phyloP scores from a whole-genome alignment of 2,329 filamentous ascomycete species.

The Penicillium digitatum region DNA sequence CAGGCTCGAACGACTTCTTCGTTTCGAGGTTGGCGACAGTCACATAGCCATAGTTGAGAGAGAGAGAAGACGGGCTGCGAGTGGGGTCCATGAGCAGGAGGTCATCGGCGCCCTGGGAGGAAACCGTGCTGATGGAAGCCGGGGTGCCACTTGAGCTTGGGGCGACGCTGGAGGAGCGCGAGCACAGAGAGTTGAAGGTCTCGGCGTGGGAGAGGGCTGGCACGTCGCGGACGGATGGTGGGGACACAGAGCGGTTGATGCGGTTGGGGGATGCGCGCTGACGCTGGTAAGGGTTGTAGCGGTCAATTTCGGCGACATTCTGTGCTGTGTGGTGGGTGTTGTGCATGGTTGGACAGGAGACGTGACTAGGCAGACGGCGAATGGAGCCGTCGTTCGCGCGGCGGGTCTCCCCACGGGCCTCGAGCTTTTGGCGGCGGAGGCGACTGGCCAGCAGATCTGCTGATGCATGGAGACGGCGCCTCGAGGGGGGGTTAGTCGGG shows the following conservation, averaged over 20 bases:
- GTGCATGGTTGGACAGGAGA: slow-evolving; percentile 30
- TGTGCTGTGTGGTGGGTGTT: slow-evolving; percentile 31
- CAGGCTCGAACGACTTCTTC: slow-evolving; percentile 29
- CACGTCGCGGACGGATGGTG: slow-evolving; percentile 44
- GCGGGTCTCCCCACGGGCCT: slow-evolving; percentile 28
- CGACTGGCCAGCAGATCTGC: slow-evolving; percentile 35
- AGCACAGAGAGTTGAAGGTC: slow-evolving; percentile 41
- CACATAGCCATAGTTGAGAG: slow-evolving; percentile 35
- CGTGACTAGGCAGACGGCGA: slow-evolving; percentile 28
- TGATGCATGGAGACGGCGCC: slow-evolving; percentile 34
- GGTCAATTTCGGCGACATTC: slow-evolving; percentile 31
- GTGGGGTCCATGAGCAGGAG: slow-evolving; percentile 34
- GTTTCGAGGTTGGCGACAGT: slow-evolving; percentile 30
- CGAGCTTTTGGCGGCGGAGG: slow-evolving; percentile 37
- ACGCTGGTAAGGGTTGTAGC: slow-evolving; percentile 39
- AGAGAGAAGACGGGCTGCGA: slow-evolving; percentile 30
- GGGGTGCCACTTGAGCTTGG: slow-evolving; percentile 45
- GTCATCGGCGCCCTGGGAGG: slow-evolving; percentile 33
- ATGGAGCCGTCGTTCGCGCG: slow-evolving; percentile 21
- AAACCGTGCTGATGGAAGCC: slow-evolving; percentile 40
- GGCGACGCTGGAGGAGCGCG: slow-evolving; percentile 44
- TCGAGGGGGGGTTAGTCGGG: slow-evolving; percentile 7
- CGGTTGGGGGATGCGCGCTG: slow-evolving; percentile 35
- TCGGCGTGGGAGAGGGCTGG: slow-evolving; percentile 42
- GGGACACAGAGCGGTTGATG: slow-evolving; percentile 40